A percentile compares a stretch with the other conserved stretches of the same genome.
These are phyloP conservation scores for Candida ovalis DNA, from an alignment of 805 yeast species.

Conservation along the genomic window DNA sequence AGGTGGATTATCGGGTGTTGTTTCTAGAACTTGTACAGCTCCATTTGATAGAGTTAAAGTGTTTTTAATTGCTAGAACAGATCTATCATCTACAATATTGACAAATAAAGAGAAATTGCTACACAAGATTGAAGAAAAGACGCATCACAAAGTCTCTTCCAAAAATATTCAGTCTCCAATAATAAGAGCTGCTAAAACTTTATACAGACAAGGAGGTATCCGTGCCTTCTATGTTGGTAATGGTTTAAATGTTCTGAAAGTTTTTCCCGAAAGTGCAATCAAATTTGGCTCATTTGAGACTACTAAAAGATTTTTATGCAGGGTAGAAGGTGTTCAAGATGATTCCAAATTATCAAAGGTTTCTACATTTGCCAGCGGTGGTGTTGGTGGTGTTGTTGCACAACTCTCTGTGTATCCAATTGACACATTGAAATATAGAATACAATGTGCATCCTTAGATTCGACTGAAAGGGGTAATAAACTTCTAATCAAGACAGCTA, in stretches of 20 bases:
- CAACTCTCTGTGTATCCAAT: slow-evolving; percentile 93
- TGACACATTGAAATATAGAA: slow-evolving; percentile 88
- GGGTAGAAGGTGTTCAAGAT: slow-evolving; percentile 71
- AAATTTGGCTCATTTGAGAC: slow-evolving; percentile 95
- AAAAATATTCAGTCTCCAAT: slow-evolving; percentile 66
- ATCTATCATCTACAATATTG: slow-evolving; percentile 64
- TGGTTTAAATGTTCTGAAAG: slow-evolving; percentile 88
- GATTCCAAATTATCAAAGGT: slow-evolving; percentile 64
- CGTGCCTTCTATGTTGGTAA: slow-evolving; percentile 91
- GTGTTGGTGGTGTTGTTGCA: slow-evolving; percentile 91
- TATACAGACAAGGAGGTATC: slow-evolving; percentile 87
- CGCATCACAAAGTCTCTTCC: slow-evolving; percentile 39
- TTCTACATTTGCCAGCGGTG: slow-evolving; percentile 90
- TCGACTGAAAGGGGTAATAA: slow-evolving; percentile 56
- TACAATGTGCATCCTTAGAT: slow-evolving; percentile 87
- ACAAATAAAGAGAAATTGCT: slow-evolving; percentile 45
- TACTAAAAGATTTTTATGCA: slow-evolving; percentile 69
- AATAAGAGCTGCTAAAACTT: slow-evolving; percentile 70
- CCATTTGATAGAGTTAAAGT: slow-evolving; percentile 96
- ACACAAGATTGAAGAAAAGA: slow-evolving; percentile 32
- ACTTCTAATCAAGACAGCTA: slow-evolving; percentile 63
- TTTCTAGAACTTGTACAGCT: slow-evolving; percentile 94
- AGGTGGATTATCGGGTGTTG: slow-evolving; percentile 94
- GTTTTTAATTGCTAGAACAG: slow-evolving; percentile 87
- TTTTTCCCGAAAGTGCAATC: slow-evolving; percentile 96